Evolutionary conservation across 2,329 filamentous ascomycete species (phyloP), one percentile per base, ranked within the genome.

Genomic region (Fusarium acutatum): DNA sequence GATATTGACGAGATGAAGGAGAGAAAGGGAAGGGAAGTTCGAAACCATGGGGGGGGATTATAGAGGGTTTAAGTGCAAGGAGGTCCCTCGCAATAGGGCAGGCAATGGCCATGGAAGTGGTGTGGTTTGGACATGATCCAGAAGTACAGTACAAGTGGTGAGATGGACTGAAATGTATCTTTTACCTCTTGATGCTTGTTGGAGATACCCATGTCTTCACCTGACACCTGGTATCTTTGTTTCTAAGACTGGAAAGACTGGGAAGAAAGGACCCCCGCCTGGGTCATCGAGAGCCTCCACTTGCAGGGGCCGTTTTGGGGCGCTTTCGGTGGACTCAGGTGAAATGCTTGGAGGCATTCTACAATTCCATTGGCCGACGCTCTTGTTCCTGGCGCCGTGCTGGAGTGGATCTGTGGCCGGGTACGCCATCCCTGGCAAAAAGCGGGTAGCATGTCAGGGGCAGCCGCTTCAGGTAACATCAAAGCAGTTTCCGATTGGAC

Each of bases 1-100:
- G 54, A 62, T 66, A 67, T 54, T 67, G 66, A 67, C 62, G 60
- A 68, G 74, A 78, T 78, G 76, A 74, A 74, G 68, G 72, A 71
- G 66, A 65, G 67, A 75, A 63, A 34, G 56, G 60, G 61, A 60
- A 70, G 49, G 49, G 60, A 60, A 57, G 62, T 54, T 62, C 32
- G 66, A 74, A 76, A 74, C 67, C 58, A 60, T 41, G 26, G 43
- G 28, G 28, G 67, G 71, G 75, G 76, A 60, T 46, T 46, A 38
- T 52, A 59, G 60, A 59, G 66, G 75, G 64, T 71, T 75, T 78
- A 75, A 77, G 50, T 75, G 65, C 64, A 67, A 72, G 69, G 72
- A 67, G 60, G 35, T 26, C 58, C 61, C 61, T 64, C 52, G 59
- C 15, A 59, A 65, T 40, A 49, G 64, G 63, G 47, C 60, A 63